Evolutionary conservation across 164 flowering plant genomes (phyloP), one percentile per base, ranked within the genome.

Genomic region (Berberis vulgaris): DNA sequence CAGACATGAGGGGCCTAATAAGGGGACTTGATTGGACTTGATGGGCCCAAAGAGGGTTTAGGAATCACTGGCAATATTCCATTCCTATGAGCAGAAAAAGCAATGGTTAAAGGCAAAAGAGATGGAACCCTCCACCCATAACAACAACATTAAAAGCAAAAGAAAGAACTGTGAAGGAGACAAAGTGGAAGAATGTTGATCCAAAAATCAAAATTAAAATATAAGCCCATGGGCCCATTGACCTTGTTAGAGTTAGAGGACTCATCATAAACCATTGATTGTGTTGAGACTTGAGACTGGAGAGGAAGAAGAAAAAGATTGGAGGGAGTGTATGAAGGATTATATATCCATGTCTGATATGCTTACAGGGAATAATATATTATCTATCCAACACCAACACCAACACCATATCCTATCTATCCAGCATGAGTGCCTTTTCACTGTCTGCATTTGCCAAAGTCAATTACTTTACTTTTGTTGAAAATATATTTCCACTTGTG

Each of bases 181-280:
- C 81, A 77, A 74, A 78, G 78, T 72, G 79, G 81, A 75, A 65
- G 80, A 69, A 75, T 77, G 73, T 73, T 72, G 63, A 74, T 72
- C 73, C 78, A 26, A 53, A 59, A 69, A 71, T 64, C 12, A 66
- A 52, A 69, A 41, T 10, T 62, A 75, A 64, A 62, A 54, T 43
- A 66, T 58, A 26, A 26, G 72, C 68, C 70, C 71, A 26, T 26
- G 26, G 26, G 26, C 0, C 26, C 26, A 64, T 84, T 84, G 84
- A 84, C 88, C 81, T 82, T 79, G 63, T 60, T 63, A 62, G 69
- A 50, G 45, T 26, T 26, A 26, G 26, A 26, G 26, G 26, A 26
- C 83, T 74, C 84, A 86, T 86, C 82, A 83, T 86, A 66, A 59
- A 54, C 65, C 79, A 77, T 80, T 82, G 73, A 86, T 84, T 81